phyloP scores from a whole-genome alignment of 495 filamentous ascomycete genomes.

The Lophiotrema nucula region DNA sequence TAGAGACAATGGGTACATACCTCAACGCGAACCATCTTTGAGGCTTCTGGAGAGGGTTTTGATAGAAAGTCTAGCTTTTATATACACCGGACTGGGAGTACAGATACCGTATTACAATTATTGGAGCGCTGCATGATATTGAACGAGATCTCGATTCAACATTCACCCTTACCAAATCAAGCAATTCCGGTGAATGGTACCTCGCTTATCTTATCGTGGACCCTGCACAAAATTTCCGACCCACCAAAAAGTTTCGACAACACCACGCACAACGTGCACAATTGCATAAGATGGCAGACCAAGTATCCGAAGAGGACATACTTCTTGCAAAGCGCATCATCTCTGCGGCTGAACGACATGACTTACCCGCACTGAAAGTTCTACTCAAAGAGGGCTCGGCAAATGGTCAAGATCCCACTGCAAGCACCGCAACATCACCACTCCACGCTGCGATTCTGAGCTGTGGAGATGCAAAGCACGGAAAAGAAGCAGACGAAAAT shows the following conservation, averaged over 20 bases:
- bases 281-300: slow-evolving; percentile 19
- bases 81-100: no score
- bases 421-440: slow-evolving; percentile 44
- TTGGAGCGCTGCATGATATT: no score
- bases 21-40: no score
- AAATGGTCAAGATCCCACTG: slow-evolving; percentile 28
- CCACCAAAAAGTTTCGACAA: not conserved
- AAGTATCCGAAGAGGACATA: slow-evolving; percentile 25
- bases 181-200: no score
- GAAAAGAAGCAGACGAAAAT: slow-evolving; percentile 49
- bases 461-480: slow-evolving; percentile 55
- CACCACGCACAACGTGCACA: not conserved
- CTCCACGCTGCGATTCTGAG: slow-evolving; percentile 87
- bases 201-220: slow-evolving; percentile 2
- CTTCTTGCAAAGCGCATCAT: slow-evolving; percentile 29
- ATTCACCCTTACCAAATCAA: no score
- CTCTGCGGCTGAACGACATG: slow-evolving; percentile 25
- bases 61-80: no score
- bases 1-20: no score
- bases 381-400: slow-evolving; percentile 25
- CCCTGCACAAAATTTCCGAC: slow-evolving; percentile 5
- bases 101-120: no score
- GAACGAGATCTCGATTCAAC: no score
- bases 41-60: no score
- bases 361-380: slow-evolving; percentile 18